Conservation (phyloP, 2,329 filamentous ascomycete genomes). For the Alternaria viburni region DNA sequence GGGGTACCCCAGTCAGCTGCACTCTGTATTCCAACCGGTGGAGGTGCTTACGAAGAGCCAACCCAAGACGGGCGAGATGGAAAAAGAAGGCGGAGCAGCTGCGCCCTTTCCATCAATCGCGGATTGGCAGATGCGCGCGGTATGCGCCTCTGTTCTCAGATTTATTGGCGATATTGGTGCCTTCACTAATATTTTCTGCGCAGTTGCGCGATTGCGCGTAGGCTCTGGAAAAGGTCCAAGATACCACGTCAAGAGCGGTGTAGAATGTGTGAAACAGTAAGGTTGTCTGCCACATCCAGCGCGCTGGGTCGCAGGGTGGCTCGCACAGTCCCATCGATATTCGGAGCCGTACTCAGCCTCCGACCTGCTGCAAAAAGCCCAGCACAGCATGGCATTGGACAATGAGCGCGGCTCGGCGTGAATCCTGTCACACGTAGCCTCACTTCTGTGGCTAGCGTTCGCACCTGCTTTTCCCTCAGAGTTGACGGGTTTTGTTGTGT, state of each 20-base stretch:
- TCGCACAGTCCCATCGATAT: constrained; percentile 16
- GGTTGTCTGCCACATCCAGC: constrained; percentile 5
- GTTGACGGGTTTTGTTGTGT: not conserved
- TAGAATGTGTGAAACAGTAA: constrained; percentile 1
- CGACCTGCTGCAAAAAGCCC: not conserved
- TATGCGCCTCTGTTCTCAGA: not conserved
- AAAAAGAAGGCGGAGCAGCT: constrained; percentile 35
- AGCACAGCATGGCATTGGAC: constrained; percentile 6
- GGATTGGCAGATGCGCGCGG: constrained; percentile 10
- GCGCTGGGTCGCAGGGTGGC: constrained; percentile 16
- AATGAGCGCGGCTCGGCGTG: constrained; percentile 1
- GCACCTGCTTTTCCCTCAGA: not conserved
- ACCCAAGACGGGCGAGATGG: constrained; percentile 26
- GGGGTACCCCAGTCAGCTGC: constrained; percentile 29
- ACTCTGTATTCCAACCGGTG: constrained; percentile 23
- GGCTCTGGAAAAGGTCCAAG: not conserved
- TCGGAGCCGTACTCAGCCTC: constrained; percentile 15
- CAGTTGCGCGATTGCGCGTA: not conserved
- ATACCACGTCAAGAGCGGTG: constrained; percentile 7
- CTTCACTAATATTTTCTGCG: not conserved
- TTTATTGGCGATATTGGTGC: not conserved
- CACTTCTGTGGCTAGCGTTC: not conserved
- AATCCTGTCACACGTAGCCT: constrained; percentile 22
- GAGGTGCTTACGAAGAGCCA: constrained; percentile 35
- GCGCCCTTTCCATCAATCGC: constrained; percentile 31